Evolutionary conservation across 768 basidiomycete species (phyloP).

Genomic region (Suillus alpinus): DNA sequence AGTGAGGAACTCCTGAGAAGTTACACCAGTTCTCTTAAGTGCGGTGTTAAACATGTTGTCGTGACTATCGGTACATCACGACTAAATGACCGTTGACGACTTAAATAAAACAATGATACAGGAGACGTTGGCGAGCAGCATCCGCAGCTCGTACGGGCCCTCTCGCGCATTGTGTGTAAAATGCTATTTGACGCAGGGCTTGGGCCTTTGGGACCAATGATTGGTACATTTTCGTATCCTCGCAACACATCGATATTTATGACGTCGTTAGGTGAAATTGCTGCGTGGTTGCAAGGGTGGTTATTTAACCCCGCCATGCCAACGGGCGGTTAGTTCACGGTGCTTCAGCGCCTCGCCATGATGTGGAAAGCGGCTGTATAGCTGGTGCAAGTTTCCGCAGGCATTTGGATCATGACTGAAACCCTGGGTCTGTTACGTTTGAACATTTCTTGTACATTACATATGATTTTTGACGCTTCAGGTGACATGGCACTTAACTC

Average conservation of each 20-base stretch:
- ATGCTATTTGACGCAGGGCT: conserved; percentile 13
- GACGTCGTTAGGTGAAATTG: background rate
- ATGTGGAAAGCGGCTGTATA: background rate
- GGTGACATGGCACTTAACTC: background rate
- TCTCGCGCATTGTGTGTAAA: conserved; percentile 20
- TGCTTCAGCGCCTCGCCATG: background rate
- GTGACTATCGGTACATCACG: conserved; percentile 21
- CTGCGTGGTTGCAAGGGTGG: background rate
- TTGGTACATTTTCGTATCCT: conserved; percentile 21
- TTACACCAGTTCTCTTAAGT: conserved; percentile 24
- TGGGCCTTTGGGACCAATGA: conserved; percentile 29
- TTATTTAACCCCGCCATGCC: background rate
- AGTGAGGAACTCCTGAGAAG: conserved; percentile 18
- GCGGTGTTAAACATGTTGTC: conserved; percentile 19
- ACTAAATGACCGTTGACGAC: background rate
- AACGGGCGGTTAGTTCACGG: background rate
- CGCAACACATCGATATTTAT: background rate
- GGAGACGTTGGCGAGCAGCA: conserved; percentile 38
- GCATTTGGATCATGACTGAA: background rate
- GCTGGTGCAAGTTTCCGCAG: background rate
- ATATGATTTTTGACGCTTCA: background rate
- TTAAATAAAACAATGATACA: conserved; percentile 7
- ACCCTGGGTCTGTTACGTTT: background rate
- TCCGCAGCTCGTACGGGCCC: conserved; percentile 22
- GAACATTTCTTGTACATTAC: background rate